Conservation (phyloP, 805 yeast species). For the Kazachstania viticola region DNA sequence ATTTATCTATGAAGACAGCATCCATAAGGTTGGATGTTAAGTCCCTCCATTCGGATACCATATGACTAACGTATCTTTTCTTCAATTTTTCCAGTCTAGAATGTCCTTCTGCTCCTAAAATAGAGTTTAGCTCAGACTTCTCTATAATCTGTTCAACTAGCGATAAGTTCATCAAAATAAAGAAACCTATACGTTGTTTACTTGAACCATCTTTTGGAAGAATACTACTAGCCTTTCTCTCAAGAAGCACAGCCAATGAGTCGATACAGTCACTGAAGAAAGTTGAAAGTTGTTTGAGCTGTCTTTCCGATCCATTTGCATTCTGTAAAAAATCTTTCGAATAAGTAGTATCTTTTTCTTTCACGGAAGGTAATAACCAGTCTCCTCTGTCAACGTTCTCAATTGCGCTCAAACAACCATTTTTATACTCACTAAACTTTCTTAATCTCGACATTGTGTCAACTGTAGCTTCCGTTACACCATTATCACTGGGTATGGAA, state of each 20-base stretch:
- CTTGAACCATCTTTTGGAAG: conserved; percentile 8
- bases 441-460: conserved; percentile 59
- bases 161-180: conserved; percentile 58
- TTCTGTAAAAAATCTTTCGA: conserved; percentile 3
- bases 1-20: conserved; percentile 47
- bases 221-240: conserved; percentile 37
- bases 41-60: conserved; percentile 69
- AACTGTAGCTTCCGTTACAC: conserved; percentile 61
- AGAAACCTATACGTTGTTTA: conserved; percentile 47
- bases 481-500: conserved; percentile 51
- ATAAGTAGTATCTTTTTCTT: conserved; percentile 19
- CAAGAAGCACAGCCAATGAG: conserved; percentile 53
- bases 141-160: conserved; percentile 65
- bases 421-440: conserved; percentile 49
- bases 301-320: conserved; percentile 4
- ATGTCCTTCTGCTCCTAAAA: conserved; percentile 46
- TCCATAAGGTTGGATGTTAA: conserved; percentile 71
- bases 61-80: conserved; percentile 60
- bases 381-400: conserved; percentile 42
- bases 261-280: conserved; percentile 73
- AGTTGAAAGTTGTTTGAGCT: conserved; percentile 45
- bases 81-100: conserved; percentile 57
- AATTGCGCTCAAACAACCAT: conserved; percentile 39
- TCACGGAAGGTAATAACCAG: conserved; percentile 47
- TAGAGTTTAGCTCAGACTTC: conserved; percentile 41